Evolutionary conservation across 495 filamentous ascomycete species (phyloP).

Genomic region (Daldinia childiae): DNA sequence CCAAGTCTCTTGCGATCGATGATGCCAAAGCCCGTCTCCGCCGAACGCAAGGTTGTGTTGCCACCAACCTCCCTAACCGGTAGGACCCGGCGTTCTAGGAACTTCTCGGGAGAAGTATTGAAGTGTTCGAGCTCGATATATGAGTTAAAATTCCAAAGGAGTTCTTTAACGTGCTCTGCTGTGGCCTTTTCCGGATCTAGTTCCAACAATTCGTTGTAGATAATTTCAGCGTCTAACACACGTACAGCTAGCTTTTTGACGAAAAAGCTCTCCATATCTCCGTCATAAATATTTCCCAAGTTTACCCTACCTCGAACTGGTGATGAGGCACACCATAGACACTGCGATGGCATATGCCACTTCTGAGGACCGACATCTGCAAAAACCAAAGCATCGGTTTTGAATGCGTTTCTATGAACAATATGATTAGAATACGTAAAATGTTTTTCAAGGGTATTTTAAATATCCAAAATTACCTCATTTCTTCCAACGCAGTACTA

Average conservation of each 20-base stretch:
- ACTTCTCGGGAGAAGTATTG: neutral
- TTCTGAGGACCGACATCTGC: constrained; percentile 12
- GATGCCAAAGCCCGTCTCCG: constrained; percentile 46
- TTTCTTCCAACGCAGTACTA: neutral
- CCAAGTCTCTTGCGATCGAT: constrained; percentile 49
- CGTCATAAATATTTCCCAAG: constrained; percentile 48
- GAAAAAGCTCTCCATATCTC: constrained; percentile 50
- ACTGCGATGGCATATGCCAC: constrained; percentile 50
- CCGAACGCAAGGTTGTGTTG: constrained; percentile 12
- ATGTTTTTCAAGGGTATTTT: neutral
- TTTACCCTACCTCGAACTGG: constrained; percentile 49
- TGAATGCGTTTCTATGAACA: constrained; percentile 39
- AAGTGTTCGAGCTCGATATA: constrained; percentile 21
- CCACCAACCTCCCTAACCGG: constrained; percentile 44
- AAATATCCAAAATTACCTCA: constrained; percentile 2
- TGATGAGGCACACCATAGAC: constrained; percentile 54
- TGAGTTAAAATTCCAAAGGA: constrained; percentile 51
- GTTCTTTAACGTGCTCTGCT: constrained; percentile 45
- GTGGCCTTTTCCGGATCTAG: constrained; percentile 23
- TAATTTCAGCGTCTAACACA: constrained; percentile 46
- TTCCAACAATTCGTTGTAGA: constrained; percentile 48
- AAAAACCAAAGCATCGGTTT: constrained; percentile 45
- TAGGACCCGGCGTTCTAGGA: constrained; percentile 39
- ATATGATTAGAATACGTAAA: neutral
- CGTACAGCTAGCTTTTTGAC: constrained; percentile 47